A percentile compares a stretch with the other conserved stretches of the same genome.
Evolutionary conservation across 176 grass and related monocot genomes (phyloP).

Genomic region (Otatea glauca): DNA sequence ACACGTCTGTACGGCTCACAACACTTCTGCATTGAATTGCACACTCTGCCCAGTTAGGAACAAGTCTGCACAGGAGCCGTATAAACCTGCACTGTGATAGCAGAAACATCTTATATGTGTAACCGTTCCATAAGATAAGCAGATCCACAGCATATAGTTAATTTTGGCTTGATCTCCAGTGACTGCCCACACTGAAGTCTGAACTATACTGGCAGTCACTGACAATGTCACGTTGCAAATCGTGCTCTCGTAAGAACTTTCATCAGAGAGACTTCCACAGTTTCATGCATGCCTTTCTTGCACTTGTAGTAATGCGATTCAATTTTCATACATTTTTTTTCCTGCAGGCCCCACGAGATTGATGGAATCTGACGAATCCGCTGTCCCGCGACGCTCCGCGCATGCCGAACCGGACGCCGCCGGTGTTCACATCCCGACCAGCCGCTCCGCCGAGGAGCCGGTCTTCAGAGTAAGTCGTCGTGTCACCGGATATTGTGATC

Average conservation of each 20-base stretch:
- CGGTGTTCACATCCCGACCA: not conserved
- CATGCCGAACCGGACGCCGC: slow-evolving; percentile 8
- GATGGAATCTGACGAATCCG: slow-evolving; percentile 31
- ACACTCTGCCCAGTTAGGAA: not conserved
- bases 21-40: slow-evolving; percentile 37
- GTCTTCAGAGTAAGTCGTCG: slow-evolving; percentile 32
- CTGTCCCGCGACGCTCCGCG: not conserved
- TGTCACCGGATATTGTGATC: not conserved
- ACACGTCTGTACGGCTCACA: slow-evolving; percentile 12
- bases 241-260: slow-evolving; percentile 30
- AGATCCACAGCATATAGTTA: not conserved
- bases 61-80: not conserved
- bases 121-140: not conserved
- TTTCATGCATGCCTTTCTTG: not conserved
- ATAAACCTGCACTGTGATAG: not conserved
- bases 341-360: slow-evolving; percentile 40
- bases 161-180: not conserved
- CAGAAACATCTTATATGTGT: slow-evolving; percentile 24
- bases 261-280: not conserved
- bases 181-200: not conserved
- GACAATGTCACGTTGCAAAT: slow-evolving; percentile 7
- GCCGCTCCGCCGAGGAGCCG: slow-evolving; percentile 19
- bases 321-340: not conserved
- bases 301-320: not conserved
- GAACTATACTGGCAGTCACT: not conserved